Evolutionary conservation across 441 rosid genomes (phyloP).

Genomic region (Croton laevigatus): DNA sequence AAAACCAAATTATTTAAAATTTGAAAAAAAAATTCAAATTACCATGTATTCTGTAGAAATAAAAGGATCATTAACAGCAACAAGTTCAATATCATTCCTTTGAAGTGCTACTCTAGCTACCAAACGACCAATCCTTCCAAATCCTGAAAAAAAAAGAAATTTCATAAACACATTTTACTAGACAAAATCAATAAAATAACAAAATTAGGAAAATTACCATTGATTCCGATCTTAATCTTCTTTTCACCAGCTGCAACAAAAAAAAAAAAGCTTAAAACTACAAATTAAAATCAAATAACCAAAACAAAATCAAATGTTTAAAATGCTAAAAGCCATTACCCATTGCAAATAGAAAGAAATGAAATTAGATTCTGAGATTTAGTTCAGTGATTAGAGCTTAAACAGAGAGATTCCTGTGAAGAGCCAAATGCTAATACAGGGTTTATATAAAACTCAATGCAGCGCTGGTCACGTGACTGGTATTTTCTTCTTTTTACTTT

Average conservation of each 20-base stretch:
- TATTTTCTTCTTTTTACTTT: not conserved
- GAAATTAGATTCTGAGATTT: not conserved
- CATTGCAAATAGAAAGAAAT: constrained; percentile 17
- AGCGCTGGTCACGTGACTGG: constrained; percentile 15
- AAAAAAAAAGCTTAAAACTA: not conserved
- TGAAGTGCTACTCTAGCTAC: constrained; percentile 80
- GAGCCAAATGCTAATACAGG: not conserved
- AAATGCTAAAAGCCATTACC: constrained; percentile 13
- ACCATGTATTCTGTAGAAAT: constrained; percentile 72
- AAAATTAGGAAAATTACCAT: constrained; percentile 38
- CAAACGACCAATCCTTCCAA: constrained; percentile 92
- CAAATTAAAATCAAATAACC: not conserved
- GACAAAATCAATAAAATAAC: not conserved
- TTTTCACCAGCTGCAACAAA: not conserved
- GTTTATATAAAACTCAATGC: constrained; percentile 4
- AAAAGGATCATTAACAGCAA: constrained; percentile 86
- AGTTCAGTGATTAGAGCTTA: not conserved
- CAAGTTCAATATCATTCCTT: constrained; percentile 83
- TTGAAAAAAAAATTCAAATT: not conserved
- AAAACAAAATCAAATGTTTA: not conserved
- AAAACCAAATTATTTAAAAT: not conserved
- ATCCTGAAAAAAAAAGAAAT: constrained; percentile 45
- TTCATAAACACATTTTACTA: not conserved
- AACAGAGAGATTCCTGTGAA: not conserved
- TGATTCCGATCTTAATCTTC: constrained; percentile 85